These are phyloP conservation scores for Ophiostoma pallidulum DNA, from an alignment of 2,329 filamentous ascomycete species.

Conservation along the genomic window DNA sequence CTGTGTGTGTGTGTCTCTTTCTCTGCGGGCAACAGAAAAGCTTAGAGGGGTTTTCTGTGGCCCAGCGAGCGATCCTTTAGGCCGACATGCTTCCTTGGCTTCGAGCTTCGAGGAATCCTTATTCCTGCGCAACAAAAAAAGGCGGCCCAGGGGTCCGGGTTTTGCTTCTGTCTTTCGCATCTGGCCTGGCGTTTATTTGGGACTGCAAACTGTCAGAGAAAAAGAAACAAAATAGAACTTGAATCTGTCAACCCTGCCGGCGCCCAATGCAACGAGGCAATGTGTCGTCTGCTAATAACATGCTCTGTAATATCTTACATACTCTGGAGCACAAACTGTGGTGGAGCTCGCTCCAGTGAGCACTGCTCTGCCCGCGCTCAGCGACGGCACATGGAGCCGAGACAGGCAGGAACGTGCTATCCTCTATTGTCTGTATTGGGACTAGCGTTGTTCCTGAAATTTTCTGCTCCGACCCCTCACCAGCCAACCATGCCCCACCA, in stretches of 20 bases:
- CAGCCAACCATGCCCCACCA: constrained; percentile 11
- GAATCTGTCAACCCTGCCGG: neutral
- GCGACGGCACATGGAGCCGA: constrained; percentile 7
- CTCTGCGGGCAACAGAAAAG: too few species aligned
- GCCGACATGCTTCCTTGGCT: neutral
- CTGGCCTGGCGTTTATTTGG: constrained; percentile 10
- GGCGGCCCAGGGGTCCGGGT: constrained; percentile 1
- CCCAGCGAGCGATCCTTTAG: too few species aligned
- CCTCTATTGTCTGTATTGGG: neutral
- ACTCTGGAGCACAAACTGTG: too few species aligned
- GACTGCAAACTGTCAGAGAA: constrained; percentile 1
- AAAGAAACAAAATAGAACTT: constrained; percentile 2
- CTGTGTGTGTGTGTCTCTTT: too few species aligned
- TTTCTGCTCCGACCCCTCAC: constrained; percentile 14
- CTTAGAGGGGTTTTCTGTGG: too few species aligned
- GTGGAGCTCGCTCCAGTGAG: too few species aligned
- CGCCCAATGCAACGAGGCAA: too few species aligned
- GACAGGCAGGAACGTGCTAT: neutral
- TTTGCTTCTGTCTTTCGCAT: constrained; percentile 5
- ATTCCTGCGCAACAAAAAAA: neutral
- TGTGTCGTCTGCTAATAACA: too few species aligned
- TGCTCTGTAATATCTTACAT: too few species aligned
- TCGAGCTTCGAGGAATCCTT: too few species aligned
- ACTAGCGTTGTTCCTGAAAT: constrained; percentile 12
- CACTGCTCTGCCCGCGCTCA: neutral